Percentiles rank a stretch among this genome's conserved stretches.
phyloP scores from a whole-genome alignment of 208 protist genomes.

The Angomonas deanei region DNA sequence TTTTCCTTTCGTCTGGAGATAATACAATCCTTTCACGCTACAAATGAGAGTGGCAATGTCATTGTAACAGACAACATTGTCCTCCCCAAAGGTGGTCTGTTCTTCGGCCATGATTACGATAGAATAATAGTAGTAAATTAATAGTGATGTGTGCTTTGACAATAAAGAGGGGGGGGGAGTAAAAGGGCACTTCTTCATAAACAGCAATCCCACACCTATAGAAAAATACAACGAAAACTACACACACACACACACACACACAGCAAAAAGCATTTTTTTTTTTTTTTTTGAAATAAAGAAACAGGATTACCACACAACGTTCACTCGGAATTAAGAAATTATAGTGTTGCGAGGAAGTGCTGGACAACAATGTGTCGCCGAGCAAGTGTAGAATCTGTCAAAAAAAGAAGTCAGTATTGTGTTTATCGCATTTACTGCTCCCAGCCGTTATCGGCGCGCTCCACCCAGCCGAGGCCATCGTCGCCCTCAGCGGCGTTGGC shows the following conservation, averaged over 20 bases:
- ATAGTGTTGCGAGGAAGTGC: background rate
- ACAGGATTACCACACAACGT: background rate
- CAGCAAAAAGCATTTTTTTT: background rate
- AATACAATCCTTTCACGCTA: slow-evolving; percentile 44
- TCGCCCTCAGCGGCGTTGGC: slow-evolving; percentile 32
- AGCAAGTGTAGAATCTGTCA: slow-evolving; percentile 2
- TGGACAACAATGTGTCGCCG: slow-evolving; percentile 1
- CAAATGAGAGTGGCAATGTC: slow-evolving; percentile 72
- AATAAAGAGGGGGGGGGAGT: background rate
- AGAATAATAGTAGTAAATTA: background rate
- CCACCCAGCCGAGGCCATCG: slow-evolving; percentile 68
- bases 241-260: background rate
- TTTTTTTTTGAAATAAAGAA: slow-evolving; percentile 19
- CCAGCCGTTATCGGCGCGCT: slow-evolving; percentile 45
- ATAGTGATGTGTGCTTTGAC: too few relatives aligned
- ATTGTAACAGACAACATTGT: slow-evolving; percentile 42
- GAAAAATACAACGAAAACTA: too few relatives aligned
- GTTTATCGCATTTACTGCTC: slow-evolving; percentile 16
- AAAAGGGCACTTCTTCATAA: background rate
- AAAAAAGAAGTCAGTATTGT: slow-evolving; percentile 7
- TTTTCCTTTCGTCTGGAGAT: slow-evolving; percentile 46
- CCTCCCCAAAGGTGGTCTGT: background rate
- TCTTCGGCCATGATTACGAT: too few relatives aligned
- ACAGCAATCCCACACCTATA: too few relatives aligned
- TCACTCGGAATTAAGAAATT: background rate